Evolutionary conservation across 2,329 filamentous ascomycete species (phyloP).

Genomic region (Rosellinia necatrix): DNA sequence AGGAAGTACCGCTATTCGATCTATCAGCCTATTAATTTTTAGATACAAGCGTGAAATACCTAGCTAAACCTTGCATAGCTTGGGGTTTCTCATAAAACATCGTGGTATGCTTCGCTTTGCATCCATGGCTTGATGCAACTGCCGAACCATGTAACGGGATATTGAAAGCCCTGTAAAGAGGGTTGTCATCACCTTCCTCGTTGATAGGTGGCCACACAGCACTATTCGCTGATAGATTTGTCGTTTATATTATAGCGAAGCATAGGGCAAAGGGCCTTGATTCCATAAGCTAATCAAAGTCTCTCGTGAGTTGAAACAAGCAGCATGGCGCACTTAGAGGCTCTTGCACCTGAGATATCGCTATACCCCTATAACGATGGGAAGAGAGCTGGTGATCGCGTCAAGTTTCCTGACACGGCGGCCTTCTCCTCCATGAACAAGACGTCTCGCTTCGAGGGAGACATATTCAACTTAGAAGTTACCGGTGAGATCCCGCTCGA

Average conservation of each 20-base stretch:
- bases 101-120: not conserved
- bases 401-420: constrained; percentile 42
- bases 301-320: not conserved
- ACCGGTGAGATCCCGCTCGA: constrained; percentile 48
- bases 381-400: constrained; percentile 31
- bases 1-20: not conserved
- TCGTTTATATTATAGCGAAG: not conserved
- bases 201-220: not conserved
- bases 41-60: not conserved
- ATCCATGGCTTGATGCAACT: constrained; percentile 13
- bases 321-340: constrained; percentile 45
- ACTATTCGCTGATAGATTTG: not conserved
- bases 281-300: not conserved
- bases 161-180: not conserved
- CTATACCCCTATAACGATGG: constrained; percentile 41
- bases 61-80: too few species aligned
- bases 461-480: constrained; percentile 48
- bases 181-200: not conserved
- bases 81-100: not conserved
- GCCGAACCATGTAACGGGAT: constrained; percentile 15
- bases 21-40: not conserved
- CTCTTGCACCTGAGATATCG: constrained; percentile 40
- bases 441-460: constrained; percentile 46
- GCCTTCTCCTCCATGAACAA: constrained; percentile 46
- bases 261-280: not conserved